Percentiles rank a stretch among this genome's conserved stretches.
Evolutionary conservation across 2,329 filamentous ascomycete genomes (phyloP).

Genomic region (Blastomyces gilchristii): DNA sequence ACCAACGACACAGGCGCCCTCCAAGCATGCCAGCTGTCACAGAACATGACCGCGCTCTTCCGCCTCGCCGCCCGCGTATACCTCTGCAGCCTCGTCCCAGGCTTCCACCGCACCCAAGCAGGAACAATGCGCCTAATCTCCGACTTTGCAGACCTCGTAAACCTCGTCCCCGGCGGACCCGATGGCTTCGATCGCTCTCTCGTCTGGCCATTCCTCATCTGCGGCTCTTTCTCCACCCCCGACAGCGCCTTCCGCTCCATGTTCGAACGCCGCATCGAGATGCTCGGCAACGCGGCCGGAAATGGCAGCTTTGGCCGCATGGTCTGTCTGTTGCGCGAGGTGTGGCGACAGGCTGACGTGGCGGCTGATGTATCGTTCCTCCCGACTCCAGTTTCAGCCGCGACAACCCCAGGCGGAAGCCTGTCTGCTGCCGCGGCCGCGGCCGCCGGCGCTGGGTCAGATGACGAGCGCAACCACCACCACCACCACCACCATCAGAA

Average conservation of each 20-base stretch:
- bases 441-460: neutral
- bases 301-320: constrained; percentile 82
- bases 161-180: constrained; percentile 70
- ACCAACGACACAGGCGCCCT: constrained; percentile 58
- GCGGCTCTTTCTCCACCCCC: constrained; percentile 65
- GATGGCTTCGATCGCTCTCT: constrained; percentile 81
- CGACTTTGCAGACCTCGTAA: constrained; percentile 64
- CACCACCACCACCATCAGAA: neutral
- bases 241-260: constrained; percentile 65
- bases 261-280: constrained; percentile 62
- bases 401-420: constrained; percentile 5
- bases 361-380: constrained; percentile 2
- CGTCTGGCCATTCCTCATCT: constrained; percentile 85
- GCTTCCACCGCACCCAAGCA: constrained; percentile 64
- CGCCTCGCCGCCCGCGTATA: constrained; percentile 88
- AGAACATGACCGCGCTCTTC: constrained; percentile 85
- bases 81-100: constrained; percentile 88
- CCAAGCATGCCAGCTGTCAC: constrained; percentile 69
- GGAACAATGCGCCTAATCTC: constrained; percentile 68
- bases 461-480: constrained; percentile 3
- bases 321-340: constrained; percentile 64
- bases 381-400: constrained; percentile 6
- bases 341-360: constrained; percentile 63
- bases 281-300: constrained; percentile 65
- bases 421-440: neutral